These are phyloP conservation scores for Volvox carteri DNA, from an alignment of 163 green algal genomes.

Conservation along the genomic window DNA sequence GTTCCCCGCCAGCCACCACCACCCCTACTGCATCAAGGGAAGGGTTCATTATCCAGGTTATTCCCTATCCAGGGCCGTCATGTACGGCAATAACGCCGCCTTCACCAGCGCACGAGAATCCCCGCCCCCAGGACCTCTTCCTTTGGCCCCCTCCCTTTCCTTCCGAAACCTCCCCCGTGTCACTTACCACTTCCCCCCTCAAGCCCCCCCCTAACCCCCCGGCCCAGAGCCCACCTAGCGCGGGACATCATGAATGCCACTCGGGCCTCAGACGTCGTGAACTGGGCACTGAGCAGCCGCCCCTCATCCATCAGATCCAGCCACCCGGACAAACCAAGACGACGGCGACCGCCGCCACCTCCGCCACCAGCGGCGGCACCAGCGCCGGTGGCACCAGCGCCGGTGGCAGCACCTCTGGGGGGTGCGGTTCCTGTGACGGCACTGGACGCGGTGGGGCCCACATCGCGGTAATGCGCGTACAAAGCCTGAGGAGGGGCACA, in stretches of 20 bases:
- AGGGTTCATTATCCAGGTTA: too few species aligned
- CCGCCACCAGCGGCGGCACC: background rate
- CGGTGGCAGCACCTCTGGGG: background rate
- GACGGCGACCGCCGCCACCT: background rate
- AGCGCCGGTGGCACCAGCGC: background rate
- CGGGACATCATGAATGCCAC: conserved; percentile 66
- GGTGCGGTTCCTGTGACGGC: background rate
- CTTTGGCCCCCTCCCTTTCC: background rate
- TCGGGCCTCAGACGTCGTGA: conserved; percentile 67
- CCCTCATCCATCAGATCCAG: conserved; percentile 63
- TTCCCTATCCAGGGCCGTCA: too few species aligned
- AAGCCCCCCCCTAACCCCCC: background rate
- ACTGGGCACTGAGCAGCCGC: conserved; percentile 61
- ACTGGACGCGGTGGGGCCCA: background rate
- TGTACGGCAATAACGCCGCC: too few species aligned
- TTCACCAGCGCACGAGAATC: too few species aligned
- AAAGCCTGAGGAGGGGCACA: conserved; percentile 10
- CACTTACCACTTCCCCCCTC: background rate
- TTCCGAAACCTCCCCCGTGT: background rate
- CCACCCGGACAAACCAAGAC: conserved; percentile 62
- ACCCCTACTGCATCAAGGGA: too few species aligned
- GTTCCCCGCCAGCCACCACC: too few species aligned
- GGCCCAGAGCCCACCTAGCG: conserved; percentile 47
- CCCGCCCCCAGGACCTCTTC: background rate
- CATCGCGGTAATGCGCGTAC: conserved; percentile 50